These are phyloP conservation scores for Podila clonocystis DNA, from an alignment of 192 early-diverging fungal genomes.

Conservation along the genomic window DNA sequence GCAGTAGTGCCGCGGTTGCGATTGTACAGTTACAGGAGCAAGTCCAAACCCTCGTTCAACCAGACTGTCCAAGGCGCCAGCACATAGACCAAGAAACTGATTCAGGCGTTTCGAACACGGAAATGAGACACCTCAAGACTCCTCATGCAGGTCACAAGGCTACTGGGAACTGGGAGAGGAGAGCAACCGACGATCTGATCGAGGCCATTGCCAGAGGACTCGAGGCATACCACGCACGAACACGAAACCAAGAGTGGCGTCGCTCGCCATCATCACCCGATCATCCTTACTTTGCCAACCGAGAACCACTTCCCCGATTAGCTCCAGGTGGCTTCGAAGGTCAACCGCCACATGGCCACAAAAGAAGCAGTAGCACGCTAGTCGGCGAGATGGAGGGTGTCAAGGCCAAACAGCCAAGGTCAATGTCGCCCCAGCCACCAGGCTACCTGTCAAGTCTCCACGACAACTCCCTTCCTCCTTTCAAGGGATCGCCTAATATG, in stretches of 20 bases:
- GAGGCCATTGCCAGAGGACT: constrained; percentile 16
- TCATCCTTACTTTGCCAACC: constrained; percentile 1
- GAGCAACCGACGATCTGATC: constrained; percentile 15
- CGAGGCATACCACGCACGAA: constrained; percentile 23
- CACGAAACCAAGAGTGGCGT: background rate
- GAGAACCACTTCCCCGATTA: no score
- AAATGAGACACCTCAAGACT: background rate
- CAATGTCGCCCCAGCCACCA: no score
- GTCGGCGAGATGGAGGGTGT: no score
- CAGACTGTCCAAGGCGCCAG: background rate
- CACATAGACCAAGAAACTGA: background rate
- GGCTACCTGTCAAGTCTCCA: no score
- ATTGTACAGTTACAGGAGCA: constrained; percentile 31
- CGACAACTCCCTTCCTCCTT: no score
- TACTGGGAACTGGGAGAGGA: background rate
- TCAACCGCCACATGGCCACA: no score
- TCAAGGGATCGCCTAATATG: no score
- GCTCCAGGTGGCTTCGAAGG: no score
- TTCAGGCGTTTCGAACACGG: background rate
- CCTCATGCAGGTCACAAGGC: background rate
- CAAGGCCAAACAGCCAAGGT: no score
- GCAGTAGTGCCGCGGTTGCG: constrained; percentile 5
- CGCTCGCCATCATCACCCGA: background rate
- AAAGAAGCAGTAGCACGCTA: no score
- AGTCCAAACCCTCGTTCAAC: background rate